Conservation (phyloP, 139 green algal species). For the Deuterostichococcus epilithicus region DNA sequence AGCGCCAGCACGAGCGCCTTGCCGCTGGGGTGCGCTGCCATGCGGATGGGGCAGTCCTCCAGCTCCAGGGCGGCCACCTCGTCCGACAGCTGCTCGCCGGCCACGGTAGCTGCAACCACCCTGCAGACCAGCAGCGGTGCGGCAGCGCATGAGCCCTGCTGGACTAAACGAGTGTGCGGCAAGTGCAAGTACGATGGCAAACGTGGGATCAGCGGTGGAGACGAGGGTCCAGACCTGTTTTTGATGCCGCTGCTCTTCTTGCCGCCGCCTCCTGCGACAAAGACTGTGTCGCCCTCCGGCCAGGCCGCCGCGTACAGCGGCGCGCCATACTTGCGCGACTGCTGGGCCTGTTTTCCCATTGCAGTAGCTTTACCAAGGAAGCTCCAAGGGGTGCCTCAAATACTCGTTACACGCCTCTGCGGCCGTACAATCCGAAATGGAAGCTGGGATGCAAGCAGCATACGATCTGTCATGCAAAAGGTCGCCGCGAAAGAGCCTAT, state of each 20-base stretch:
- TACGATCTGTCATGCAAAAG: no score
- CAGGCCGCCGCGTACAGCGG: constrained; percentile 34
- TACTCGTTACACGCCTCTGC: no score
- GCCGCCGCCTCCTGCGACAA: constrained; percentile 41
- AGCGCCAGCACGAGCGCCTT: constrained; percentile 20
- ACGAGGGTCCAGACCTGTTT: constrained; percentile 36
- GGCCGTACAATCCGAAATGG: no score
- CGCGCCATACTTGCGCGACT: constrained; percentile 20
- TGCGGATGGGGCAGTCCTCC: constrained; percentile 28
- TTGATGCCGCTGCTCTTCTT: constrained; percentile 44
- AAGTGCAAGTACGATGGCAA: background rate
- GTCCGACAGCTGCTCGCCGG: constrained; percentile 18
- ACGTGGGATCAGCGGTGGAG: no score
- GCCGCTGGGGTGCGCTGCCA: constrained; percentile 29
- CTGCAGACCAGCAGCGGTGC: constrained; percentile 24
- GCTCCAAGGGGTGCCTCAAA: no score
- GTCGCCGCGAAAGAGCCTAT: no score
- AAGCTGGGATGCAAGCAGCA: no score
- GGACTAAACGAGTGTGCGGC: background rate
- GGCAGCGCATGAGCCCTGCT: no score
- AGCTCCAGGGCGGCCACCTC: constrained; percentile 32
- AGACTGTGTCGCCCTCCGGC: constrained; percentile 28
- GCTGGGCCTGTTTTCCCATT: background rate
- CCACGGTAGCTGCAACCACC: constrained; percentile 17
- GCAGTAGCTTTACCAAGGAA: background rate